Conservation (phyloP, 2,329 filamentous ascomycete genomes). For the Fragosphaeria purpurea region DNA sequence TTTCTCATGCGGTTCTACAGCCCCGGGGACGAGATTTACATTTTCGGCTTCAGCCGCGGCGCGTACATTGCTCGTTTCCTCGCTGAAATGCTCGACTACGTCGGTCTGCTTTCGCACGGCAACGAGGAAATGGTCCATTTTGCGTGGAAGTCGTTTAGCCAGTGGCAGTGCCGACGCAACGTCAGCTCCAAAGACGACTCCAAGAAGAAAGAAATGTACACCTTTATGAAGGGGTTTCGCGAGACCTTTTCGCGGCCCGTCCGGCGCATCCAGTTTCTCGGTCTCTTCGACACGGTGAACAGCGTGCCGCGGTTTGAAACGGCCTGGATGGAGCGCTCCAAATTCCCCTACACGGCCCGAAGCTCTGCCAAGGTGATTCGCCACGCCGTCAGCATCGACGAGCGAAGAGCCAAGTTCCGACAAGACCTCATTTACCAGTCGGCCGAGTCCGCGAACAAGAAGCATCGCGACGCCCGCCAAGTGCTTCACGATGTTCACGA, state of each 20-base stretch:
- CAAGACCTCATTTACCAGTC: slow-evolving; percentile 57
- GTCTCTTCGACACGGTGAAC: slow-evolving; percentile 75
- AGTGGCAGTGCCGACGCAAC: slow-evolving; percentile 53
- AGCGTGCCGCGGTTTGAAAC: slow-evolving; percentile 69
- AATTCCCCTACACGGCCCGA: slow-evolving; percentile 58
- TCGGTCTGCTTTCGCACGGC: slow-evolving; percentile 68
- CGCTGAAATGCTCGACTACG: slow-evolving; percentile 76
- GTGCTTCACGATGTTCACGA: slow-evolving; percentile 21
- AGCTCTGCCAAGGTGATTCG: slow-evolving; percentile 52
- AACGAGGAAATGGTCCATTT: slow-evolving; percentile 81
- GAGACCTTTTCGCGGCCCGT: slow-evolving; percentile 73
- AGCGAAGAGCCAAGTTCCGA: slow-evolving; percentile 60
- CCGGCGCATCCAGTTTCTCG: slow-evolving; percentile 63
- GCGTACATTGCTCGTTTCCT: slow-evolving; percentile 66
- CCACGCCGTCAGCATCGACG: slow-evolving; percentile 62
- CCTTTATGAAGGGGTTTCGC: slow-evolving; percentile 69
- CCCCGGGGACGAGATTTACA: slow-evolving; percentile 54
- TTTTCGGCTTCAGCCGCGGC: slow-evolving; percentile 66
- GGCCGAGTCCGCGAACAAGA: slow-evolving; percentile 9
- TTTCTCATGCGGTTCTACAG: slow-evolving; percentile 68
- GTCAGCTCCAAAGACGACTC: slow-evolving; percentile 20
- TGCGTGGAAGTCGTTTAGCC: slow-evolving; percentile 71
- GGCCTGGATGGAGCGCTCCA: slow-evolving; percentile 67
- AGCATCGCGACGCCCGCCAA: slow-evolving; percentile 13
- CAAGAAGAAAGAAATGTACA: slow-evolving; percentile 51